Base-by-base conservation (phyloP, 495 filamentous ascomycete species). In the Annulohypoxylon nitens region DNA sequence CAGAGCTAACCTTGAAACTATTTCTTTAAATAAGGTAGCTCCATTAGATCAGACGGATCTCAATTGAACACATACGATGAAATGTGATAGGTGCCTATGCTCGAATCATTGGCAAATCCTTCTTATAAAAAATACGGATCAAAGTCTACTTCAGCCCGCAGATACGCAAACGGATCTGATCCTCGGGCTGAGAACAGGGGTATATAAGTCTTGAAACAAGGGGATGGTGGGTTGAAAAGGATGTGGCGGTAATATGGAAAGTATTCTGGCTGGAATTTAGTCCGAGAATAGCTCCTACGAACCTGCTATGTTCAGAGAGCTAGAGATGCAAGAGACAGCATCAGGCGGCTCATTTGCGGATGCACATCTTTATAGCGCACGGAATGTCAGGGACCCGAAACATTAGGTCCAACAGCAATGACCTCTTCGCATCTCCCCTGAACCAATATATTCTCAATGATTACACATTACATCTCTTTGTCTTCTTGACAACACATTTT, bases 341-440 rank as follows among this genome's bases (percentile, higher is more conserved):
- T 26, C 12, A 23, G 37, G 64, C 10, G 51, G 54, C 12, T 12
- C 30, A 30, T 23, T 41, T 16, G 25, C 34, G 25, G 51, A 39
- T 39, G 47, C 54, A 63, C 20, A 69, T 69, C 37, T 69, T 25
- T 55, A 63, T 67, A 70, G 71, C 71, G 71, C 71, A 70, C 71
- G 71, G 71, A 41, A 63, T 11, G 57, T 67, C 71, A 66, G 58
- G 62, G 43, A 25, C 58, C 71, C 71, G 71, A 74, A 74, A 74
- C 71, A 62, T 58, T 74, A 70, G 71, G 43, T 54, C 67, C 18
- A 48, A 34, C 62, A 62, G n/a, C 70, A 36, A 34, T 16, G 30
- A 30, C 50, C 20, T 41, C 39, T 43, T 14, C 14, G 2, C 12
- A 4, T n/a, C 12, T 60, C 50, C 25, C 41, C 59, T 45, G n/a